phyloP scores from a whole-genome alignment of 257 asterid species.

The Nicotiana tabacum region DNA sequence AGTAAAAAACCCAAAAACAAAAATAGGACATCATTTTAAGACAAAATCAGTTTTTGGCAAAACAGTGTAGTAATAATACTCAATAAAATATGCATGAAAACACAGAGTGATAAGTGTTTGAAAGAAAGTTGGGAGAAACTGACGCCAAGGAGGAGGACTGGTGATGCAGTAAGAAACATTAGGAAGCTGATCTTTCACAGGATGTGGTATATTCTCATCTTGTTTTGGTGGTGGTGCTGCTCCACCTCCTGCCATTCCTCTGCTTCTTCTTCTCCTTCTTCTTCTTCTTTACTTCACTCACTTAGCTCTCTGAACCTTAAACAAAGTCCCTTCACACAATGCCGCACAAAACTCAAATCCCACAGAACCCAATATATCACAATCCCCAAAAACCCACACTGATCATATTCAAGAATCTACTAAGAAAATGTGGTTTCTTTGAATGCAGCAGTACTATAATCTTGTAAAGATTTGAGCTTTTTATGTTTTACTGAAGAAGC shows the following conservation, averaged over 20 bases:
- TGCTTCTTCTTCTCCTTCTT: background rate
- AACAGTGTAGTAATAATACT: background rate
- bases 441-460: background rate
- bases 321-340: background rate
- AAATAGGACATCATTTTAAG: background rate
- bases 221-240: slow-evolving; percentile 69
- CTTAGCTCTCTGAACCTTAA: background rate
- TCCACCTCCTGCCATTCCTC: slow-evolving; percentile 73
- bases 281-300: background rate
- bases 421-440: background rate
- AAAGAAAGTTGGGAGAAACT: slow-evolving; percentile 23
- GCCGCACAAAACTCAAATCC: background rate
- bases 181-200: slow-evolving; percentile 79
- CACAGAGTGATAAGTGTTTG: background rate
- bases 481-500: background rate
- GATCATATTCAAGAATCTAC: background rate
- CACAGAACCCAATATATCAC: slow-evolving; percentile 12
- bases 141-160: slow-evolving; percentile 99
- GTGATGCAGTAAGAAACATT: slow-evolving; percentile 86
- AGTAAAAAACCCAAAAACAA: too few species aligned
- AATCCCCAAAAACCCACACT: slow-evolving; percentile 7
- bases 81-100: background rate
- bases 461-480: background rate
- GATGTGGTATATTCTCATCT: slow-evolving; percentile 72
- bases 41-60: background rate